Base-by-base conservation (phyloP, 331 rosid species). In the Arachis monticola region DNA sequence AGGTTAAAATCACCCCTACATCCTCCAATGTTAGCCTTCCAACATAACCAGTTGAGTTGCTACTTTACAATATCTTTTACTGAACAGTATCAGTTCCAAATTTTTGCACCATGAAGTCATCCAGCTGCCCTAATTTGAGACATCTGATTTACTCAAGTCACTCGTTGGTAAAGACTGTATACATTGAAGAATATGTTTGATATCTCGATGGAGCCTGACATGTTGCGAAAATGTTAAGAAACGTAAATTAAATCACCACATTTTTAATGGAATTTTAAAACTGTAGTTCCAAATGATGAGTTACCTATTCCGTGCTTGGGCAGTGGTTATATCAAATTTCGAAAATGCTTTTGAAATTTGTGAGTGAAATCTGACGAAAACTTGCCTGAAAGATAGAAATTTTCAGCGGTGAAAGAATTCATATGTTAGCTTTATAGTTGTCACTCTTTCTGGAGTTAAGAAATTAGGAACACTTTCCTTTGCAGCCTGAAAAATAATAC, bases 311-410 rank as follows among this genome's bases (percentile, higher is more conserved):
- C 79, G 84, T 74, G 99, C 96, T 78, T 86, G 97, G 41, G 92
- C 83, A 68, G 89, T 84, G 87, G 83, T 86, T 83, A 88, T 86
- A 79, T 95, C 99, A 78, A 92, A 85, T 72, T 82, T 89, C 67
- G 92, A 87, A 87, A 90, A 90, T 68, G 99, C 94, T 78, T 95
- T 96, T n/a, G 97, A 86, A 77, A 95, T 92, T 91, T 95, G 99
- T 41, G 94, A 86, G 77, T 95, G 99, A 87, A 95, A 92, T 67
- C 90, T 91, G 55, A 87, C 53, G 47, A 89, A 88, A 85, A 95
- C 99, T 85, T 95, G 94, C 89, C 99, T 95, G 92, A 77, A 87
- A 84, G 50, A 41, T 73, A 61, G 48, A 35, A 74, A 76, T 79
- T 51, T 69, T 2, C 46, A 69, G 41, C 22, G 73, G 63, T 60